phyloP scores from a whole-genome alignment of 352 stramenopile genomes.

The Phytophthora constricta region DNA sequence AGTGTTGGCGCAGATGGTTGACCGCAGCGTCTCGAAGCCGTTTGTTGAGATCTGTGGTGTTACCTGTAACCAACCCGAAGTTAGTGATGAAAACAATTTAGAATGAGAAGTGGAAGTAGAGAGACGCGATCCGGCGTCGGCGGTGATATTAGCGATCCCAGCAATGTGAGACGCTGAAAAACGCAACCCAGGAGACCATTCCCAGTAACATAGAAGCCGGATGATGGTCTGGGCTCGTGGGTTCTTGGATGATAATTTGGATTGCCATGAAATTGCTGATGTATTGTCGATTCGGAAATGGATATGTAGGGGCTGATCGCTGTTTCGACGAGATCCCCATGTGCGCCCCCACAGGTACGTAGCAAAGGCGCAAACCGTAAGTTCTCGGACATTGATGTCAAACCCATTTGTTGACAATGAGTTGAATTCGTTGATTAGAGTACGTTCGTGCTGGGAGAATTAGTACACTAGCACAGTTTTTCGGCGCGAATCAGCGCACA shows the following conservation, averaged over 20 bases:
- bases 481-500: neutral
- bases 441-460: neutral
- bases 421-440: conserved; percentile 14
- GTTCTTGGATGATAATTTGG: conserved; percentile 4
- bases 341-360: neutral
- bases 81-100: neutral
- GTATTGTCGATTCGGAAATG: conserved; percentile 33
- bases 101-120: neutral
- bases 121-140: neutral
- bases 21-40: too few species aligned
- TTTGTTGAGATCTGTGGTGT: too few species aligned
- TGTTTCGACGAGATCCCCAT: neutral
- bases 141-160: neutral
- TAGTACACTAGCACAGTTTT: neutral
- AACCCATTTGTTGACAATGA: neutral
- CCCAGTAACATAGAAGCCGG: neutral
- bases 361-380: neutral
- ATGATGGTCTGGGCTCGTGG: conserved; percentile 4
- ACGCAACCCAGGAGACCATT: neutral
- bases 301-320: conserved; percentile 3
- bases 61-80: neutral
- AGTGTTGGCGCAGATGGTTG: too few species aligned
- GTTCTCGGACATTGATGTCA: conserved; percentile 8
- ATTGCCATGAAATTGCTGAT: conserved; percentile 21
- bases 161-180: conserved; percentile 15